Conservation (phyloP, 2,329 filamentous ascomycete genomes). For the Graphilbum ipis-grandicollis region DNA sequence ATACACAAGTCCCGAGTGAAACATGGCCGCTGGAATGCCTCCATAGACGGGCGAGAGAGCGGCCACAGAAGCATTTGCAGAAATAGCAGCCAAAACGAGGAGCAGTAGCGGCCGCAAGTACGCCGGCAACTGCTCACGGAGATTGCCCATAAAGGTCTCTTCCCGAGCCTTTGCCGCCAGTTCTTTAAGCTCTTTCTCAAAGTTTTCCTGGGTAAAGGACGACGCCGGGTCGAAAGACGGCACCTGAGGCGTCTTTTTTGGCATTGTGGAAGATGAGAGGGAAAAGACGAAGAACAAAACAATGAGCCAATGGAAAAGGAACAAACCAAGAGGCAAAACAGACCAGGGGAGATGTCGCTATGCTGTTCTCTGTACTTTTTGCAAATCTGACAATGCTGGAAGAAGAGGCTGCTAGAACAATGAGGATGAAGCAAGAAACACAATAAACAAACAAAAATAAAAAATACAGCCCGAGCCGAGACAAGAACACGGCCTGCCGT, state of each 20-base stretch:
- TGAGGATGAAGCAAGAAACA: too few relatives aligned
- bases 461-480: too few relatives aligned
- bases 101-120: constrained; percentile 26
- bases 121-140: constrained; percentile 19
- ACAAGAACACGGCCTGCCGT: background rate
- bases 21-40: constrained; percentile 56
- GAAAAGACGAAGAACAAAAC: too few relatives aligned
- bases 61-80: constrained; percentile 55
- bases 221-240: constrained; percentile 10
- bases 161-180: constrained; percentile 27
- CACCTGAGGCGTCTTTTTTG: too few relatives aligned
- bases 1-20: constrained; percentile 51
- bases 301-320: too few relatives aligned
- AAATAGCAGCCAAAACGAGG: constrained; percentile 41
- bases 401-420: too few relatives aligned
- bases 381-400: too few relatives aligned
- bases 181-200: constrained; percentile 34
- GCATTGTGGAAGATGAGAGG: too few relatives aligned
- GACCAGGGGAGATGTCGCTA: too few relatives aligned
- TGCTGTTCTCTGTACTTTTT: too few relatives aligned
- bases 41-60: constrained; percentile 80
- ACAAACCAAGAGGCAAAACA: too few relatives aligned
- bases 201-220: constrained; percentile 30
- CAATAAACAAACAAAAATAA: too few relatives aligned
- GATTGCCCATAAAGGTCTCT: constrained; percentile 17